Base-by-base conservation (phyloP, 1,139 yeast genomes). In the Suhomyces anneliseae region DNA sequence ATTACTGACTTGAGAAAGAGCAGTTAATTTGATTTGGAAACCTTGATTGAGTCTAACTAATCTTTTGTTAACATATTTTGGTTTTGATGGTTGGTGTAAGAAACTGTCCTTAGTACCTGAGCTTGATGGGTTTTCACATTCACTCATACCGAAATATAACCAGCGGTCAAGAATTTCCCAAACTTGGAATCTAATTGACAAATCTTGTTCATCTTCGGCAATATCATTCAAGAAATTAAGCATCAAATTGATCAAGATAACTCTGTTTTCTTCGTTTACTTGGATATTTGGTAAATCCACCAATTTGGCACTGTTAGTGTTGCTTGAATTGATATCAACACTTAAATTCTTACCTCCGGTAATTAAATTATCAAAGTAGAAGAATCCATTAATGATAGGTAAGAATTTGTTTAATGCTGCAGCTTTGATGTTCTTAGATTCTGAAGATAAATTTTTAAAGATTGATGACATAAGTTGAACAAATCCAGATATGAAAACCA, bases 91-190 rank as follows among this genome's bases (percentile, higher is more conserved):
- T 4, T 47, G 49, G 4, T 45, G 47, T 19, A 51, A 38, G 27
- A 49, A 44, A 4, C 45, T 26, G 37, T 47, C 51, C 29, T 47
- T 47, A 6, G 38, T 34, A n/a, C 24, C 29, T 2, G 43, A 27
- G 19, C 34, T 40, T 8, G 45, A 24, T 14, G 47, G 45, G 27
- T 57, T 51, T 12, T 57, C 60, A 32, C 42, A 39, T 12, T 42
- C 42, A 19, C 34, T 38, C 49, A 72, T 54, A 24, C 68, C 62
- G 49, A 70, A 79, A 59, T 83, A 87, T 29, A 88, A 67, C 90
- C 96, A 85, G n/a, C 76, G 67, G 58, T 92, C 97, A 11, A 92
- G 54, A 8, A 78, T 67, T 10, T 70, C 69, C 97, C 98, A 92
- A 24, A 89, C 72, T 33, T 72, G 74, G 35, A 70, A 65, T 53